Evolutionary conservation across 495 filamentous ascomycete genomes (phyloP).

Genomic region (Aspergillus biplanus): DNA sequence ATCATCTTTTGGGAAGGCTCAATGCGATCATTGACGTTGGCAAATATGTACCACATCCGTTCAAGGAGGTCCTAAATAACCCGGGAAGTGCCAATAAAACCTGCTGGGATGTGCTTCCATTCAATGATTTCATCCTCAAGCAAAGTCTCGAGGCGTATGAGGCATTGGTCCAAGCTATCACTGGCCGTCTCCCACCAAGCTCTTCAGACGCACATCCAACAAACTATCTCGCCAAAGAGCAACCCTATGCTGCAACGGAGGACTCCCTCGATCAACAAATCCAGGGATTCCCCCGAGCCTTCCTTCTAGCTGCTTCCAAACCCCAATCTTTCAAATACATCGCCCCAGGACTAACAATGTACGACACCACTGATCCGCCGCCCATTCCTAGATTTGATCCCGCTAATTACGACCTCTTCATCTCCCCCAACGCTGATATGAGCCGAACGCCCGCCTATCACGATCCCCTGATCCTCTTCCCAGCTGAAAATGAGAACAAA

Average conservation of each 20-base stretch:
- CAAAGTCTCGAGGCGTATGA: background rate
- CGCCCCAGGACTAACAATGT: constrained; percentile 6
- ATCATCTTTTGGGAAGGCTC: constrained; percentile 1
- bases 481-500: background rate
- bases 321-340: constrained; percentile 2
- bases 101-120: background rate
- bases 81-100: background rate
- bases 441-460: background rate
- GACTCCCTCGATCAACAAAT: background rate
- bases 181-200: constrained; percentile 1
- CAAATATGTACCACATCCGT: background rate
- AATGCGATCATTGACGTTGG: constrained; percentile 13
- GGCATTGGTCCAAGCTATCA: background rate
- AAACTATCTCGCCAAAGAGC: background rate
- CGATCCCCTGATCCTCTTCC: constrained; percentile 8
- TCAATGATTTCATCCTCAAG: constrained; percentile 1
- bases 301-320: constrained; percentile 2
- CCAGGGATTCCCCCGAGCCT: constrained; percentile 7
- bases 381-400: background rate
- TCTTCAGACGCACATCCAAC: background rate
- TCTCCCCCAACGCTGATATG: background rate
- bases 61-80: background rate
- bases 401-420: background rate
- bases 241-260: background rate
- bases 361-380: background rate